Percentiles rank a stretch among this genome's conserved stretches.
phyloP scores from a whole-genome alignment of 306 rosid genomes.

The Castanospermum australe region DNA sequence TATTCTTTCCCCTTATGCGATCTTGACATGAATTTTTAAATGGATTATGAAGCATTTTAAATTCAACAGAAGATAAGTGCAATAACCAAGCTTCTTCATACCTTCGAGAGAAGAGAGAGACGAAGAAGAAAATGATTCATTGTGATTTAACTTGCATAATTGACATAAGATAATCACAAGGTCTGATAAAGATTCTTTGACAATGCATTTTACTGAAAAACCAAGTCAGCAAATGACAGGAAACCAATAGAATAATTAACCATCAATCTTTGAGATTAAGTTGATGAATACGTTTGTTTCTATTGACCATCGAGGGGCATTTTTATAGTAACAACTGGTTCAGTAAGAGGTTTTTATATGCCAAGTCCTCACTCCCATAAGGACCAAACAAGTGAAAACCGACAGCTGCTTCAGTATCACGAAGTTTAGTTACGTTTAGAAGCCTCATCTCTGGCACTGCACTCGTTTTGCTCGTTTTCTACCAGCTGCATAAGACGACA shows the following conservation, averaged over 20 bases:
- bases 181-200: constrained; percentile 32
- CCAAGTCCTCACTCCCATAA: no score
- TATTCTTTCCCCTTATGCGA: not conserved
- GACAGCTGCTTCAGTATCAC: not conserved
- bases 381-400: not conserved
- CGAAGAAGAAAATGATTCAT: not conserved
- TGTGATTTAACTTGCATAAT: constrained; percentile 5
- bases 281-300: not conserved
- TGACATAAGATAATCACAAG: constrained; percentile 6
- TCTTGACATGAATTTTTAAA: not conserved
- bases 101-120: not conserved
- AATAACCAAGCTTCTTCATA: not conserved
- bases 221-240: not conserved
- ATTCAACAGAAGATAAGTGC: not conserved
- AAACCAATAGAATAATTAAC: not conserved
- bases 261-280: not conserved
- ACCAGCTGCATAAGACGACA: no score
- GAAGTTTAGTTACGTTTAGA: not conserved
- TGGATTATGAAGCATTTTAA: not conserved
- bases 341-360: not conserved
- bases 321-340: not conserved
- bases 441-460: no score
- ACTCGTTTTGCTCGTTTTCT: no score
- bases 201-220: constrained; percentile 18
- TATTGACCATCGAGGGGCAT: not conserved